phyloP scores from a whole-genome alignment of 495 filamentous ascomycete genomes.

The Talaromyces liani region DNA sequence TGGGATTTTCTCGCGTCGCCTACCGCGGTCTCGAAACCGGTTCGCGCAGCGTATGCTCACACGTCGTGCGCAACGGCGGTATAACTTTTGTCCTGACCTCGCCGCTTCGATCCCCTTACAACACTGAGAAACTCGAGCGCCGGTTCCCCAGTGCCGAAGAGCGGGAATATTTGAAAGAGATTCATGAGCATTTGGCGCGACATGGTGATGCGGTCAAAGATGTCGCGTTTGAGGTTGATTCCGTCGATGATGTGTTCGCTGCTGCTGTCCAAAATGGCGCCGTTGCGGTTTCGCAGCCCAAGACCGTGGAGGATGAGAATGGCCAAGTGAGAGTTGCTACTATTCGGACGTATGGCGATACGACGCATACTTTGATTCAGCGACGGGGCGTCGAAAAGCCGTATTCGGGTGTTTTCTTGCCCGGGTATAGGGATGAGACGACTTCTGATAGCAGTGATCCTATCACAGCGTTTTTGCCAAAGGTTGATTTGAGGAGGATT shows the following conservation, averaged over 20 bases:
- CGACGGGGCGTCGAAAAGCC: conserved; percentile 22
- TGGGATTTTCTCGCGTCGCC: conserved; percentile 75
- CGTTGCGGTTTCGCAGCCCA: conserved; percentile 51
- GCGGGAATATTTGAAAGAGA: conserved; percentile 51
- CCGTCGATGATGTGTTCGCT: conserved; percentile 64
- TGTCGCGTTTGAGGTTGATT: conserved; percentile 85
- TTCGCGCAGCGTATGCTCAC: conserved; percentile 62
- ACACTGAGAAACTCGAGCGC: not conserved
- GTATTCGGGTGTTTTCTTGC: conserved; percentile 71
- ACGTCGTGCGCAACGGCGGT: conserved; percentile 70
- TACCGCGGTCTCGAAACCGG: conserved; percentile 86
- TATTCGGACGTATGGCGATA: conserved; percentile 84
- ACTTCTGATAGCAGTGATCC: conserved; percentile 24
- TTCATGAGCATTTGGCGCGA: conserved; percentile 66
- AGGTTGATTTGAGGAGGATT: conserved; percentile 60
- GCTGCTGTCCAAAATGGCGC: conserved; percentile 66
- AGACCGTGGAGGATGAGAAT: conserved; percentile 38
- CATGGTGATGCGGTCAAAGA: conserved; percentile 91
- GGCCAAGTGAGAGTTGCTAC: conserved; percentile 60
- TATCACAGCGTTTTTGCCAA: conserved; percentile 45
- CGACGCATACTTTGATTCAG: conserved; percentile 80
- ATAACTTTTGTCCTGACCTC: conserved; percentile 81
- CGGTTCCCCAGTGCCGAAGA: conserved; percentile 41
- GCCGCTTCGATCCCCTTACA: conserved; percentile 57
- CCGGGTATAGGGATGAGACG: conserved; percentile 56